phyloP scores from a whole-genome alignment of 2,329 filamentous ascomycete genomes.

The Alternaria sp. region DNA sequence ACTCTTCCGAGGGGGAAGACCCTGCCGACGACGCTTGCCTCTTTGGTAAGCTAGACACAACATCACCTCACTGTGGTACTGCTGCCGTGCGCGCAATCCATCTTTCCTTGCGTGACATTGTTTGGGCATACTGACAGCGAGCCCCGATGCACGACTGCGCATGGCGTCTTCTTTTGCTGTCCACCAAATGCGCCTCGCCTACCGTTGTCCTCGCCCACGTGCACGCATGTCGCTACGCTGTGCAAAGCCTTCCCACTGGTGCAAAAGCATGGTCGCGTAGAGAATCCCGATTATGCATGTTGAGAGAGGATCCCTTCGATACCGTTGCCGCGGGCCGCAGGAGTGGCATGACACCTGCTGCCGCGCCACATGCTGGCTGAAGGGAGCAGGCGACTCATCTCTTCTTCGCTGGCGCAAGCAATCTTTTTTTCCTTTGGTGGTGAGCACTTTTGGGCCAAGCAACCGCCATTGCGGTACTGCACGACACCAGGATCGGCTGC shows the following conservation, averaged over 20 bases:
- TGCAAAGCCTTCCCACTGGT: constrained; percentile 9
- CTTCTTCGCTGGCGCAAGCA: constrained; percentile 8
- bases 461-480: constrained; percentile 25
- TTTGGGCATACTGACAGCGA: constrained; percentile 23
- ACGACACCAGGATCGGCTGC: constrained; percentile 17
- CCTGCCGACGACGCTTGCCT: constrained; percentile 19
- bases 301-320: constrained; percentile 9
- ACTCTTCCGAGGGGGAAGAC: constrained; percentile 3
- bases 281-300: constrained; percentile 13
- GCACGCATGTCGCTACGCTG: constrained; percentile 15
- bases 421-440: background rate
- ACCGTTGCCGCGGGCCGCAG: constrained; percentile 24
- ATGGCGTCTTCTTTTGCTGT: constrained; percentile 4
- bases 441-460: background rate
- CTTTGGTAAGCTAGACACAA: constrained; percentile 14
- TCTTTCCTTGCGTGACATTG: constrained; percentile 20
- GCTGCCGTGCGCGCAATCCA: constrained; percentile 17
- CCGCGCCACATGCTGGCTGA: constrained; percentile 8
- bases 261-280: constrained; percentile 4
- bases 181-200: constrained; percentile 13
- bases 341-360: constrained; percentile 29
- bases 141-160: constrained; percentile 12
- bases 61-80: constrained; percentile 14
- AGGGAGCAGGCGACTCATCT: constrained; percentile 21
- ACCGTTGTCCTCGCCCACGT: constrained; percentile 23